Base-by-base conservation (phyloP, 257 asterid genomes). In the Rhazya stricta region DNA sequence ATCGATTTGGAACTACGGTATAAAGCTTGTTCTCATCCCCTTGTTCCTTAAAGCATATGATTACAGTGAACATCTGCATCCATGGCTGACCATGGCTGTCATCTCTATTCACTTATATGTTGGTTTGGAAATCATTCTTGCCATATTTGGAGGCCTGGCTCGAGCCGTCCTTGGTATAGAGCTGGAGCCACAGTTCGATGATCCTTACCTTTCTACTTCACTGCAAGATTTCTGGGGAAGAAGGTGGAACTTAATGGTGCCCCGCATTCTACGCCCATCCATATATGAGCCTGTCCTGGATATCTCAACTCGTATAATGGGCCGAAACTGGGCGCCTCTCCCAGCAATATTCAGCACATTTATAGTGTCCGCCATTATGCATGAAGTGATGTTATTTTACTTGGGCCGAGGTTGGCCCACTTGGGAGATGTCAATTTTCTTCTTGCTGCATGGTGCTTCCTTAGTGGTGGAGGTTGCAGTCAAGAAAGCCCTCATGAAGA, bases 181-280 rank as follows among this genome's bases (percentile, higher is more conserved):
- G 29, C 84, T 86, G 7, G 88, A 86, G 79, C 89, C 88, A 68
- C 90, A 82, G 34, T 91, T 86, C 77, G 48, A 91, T 75, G 87
- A 88, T 73, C 97, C 96, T 48, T 91, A 91, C 65, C 21, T 89
- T 1, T 82, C 97, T 66, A 83, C 90, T 27, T 89, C 96, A 29
- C 84, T 86, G 13, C 90, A 84, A 70, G 88, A 84, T 3, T 86
- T 84, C 34, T 84, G 86, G 88, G 88, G 90, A 2, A 18, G 79
- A 27, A 79, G 87, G 25, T 86, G 88, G 80, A 76, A 86, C 29
- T 27, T 84, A 3, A 84, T 80, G 86, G 86, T 84, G 56, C 67
- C 85, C 0, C 76, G 85, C 18, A 76, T 82, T 41, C 75, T 86
- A 0, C 85, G 67, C n/a, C 90, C 90, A 2, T 74, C 88, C 0